Percentiles rank a stretch among this genome's conserved stretches.
Conservation (phyloP, 2,329 filamentous ascomycete genomes). For the Pseudogymnoascus sp. region DNA sequence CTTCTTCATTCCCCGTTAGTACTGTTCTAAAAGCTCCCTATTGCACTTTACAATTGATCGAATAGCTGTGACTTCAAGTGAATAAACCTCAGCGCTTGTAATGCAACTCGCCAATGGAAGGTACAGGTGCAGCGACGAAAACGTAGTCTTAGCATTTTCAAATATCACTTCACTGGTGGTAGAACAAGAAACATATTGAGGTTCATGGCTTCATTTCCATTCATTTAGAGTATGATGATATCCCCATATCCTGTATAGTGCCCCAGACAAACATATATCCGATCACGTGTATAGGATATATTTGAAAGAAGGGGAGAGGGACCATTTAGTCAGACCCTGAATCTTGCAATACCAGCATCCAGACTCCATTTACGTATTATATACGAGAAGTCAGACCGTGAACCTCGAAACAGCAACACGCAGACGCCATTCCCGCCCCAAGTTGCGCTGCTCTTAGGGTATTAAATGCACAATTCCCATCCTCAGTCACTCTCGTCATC, state of each 20-base stretch:
- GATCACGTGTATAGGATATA: background rate
- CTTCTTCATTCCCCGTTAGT: background rate
- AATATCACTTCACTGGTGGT: background rate
- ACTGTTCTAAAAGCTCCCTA: background rate
- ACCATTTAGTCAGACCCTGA: background rate
- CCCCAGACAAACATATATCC: background rate
- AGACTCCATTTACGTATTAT: background rate
- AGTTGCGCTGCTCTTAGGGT: background rate
- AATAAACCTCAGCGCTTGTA: too few species aligned
- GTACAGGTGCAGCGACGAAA: background rate
- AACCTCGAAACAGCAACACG: background rate
- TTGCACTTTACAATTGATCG: too few species aligned
- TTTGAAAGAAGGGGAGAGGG: background rate
- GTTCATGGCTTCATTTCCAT: background rate
- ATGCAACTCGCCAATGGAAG: background rate
- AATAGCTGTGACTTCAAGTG: background rate
- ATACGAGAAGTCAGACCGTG: background rate
- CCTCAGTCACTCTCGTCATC: constrained; percentile 4
- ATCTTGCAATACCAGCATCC: background rate
- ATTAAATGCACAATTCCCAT: background rate
- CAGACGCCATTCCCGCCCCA: background rate
- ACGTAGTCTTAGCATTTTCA: background rate
- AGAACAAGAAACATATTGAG: too few species aligned
- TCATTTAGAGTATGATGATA: background rate
- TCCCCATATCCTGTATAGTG: background rate